Percentiles rank a stretch among this genome's conserved stretches.
Conservation (phyloP, 257 asterid genomes). For the Primulina eburnea region DNA sequence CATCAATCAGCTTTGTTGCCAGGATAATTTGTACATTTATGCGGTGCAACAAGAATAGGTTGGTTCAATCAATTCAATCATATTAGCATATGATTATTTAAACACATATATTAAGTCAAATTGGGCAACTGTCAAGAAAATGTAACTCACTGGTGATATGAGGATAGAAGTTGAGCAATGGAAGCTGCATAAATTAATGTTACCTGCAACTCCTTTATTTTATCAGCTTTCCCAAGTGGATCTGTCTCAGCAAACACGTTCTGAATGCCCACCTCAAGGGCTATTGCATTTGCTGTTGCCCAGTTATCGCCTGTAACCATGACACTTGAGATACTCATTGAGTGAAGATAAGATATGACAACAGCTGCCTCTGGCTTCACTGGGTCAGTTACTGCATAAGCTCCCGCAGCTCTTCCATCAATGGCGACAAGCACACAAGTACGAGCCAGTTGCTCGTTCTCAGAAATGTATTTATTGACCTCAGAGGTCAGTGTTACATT, state of each 20-base stretch:
- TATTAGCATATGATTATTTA: conserved; percentile 7
- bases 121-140: not conserved
- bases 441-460: conserved; percentile 81
- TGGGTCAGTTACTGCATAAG: conserved; percentile 88
- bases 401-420: conserved; percentile 76
- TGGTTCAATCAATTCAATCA: not conserved
- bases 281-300: conserved; percentile 93
- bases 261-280: conserved; percentile 74
- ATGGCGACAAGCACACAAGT: conserved; percentile 81
- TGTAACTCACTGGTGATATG: not conserved
- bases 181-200: conserved; percentile 12
- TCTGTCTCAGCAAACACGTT: conserved; percentile 91
- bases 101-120: not conserved
- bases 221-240: conserved; percentile 93
- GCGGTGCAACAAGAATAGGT: not conserved
- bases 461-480: conserved; percentile 57
- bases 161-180: not conserved
- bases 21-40: not conserved
- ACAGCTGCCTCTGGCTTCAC: conserved; percentile 83
- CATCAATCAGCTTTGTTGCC: not conserved
- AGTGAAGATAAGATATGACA: conserved; percentile 66
- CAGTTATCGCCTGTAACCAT: conserved; percentile 99
- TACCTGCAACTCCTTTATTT: conserved; percentile 93
- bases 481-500: conserved; percentile 54
- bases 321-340: conserved; percentile 76